Base-by-base conservation (phyloP, 345 rosid genomes). In the Eucalyptus marginata region DNA sequence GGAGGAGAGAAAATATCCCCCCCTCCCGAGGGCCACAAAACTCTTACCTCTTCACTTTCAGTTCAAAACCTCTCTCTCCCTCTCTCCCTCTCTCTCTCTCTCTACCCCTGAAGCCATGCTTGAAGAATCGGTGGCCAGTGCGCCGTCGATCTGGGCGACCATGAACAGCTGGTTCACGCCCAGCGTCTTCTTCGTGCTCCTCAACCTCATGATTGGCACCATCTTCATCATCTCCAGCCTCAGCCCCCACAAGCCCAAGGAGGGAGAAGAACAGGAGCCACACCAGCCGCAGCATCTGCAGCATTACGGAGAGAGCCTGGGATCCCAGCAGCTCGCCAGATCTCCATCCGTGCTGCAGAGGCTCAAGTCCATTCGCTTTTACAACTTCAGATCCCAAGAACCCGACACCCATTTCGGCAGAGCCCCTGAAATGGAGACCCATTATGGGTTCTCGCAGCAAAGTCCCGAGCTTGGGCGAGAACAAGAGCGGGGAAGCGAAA, bases 111-210 rank as follows among this genome's bases (percentile, higher is more conserved):
- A 59, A 86, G 88, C 92, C 29, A 95, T 95, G 96, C 86, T 95
- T 43, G 95, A 91, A 86, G 94, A 90, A 90, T 91, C 96, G 11
- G 27, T 90, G 46, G 49, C 94, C 31, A 87, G 93, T 58, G 85
- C 90, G n/a, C 94, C 94, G 40, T 94, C 98, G 56, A 59, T 96
- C 89, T 93, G 96, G 93, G 94, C 95, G 56, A 92, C 95, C 49
- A 89, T 96, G 91, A 92, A 91, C 93, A 96, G 97, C 89, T 96
- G 98, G 97, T 94, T 94, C 62, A 96, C 98, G 22, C 97, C 98
- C 3, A 90, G 97, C 49, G 94, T 95, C 24, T 95, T 96, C 58
- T 95, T 97, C 84, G 88, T 95, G 88, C 90, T 97, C 93, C 97
- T 97, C 91, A 95, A 96, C 89, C 80, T 97, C 86, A 90, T 94